Evolutionary conservation across 2,329 filamentous ascomycete genomes (phyloP).

Genomic region (Cladosporium sp.): DNA sequence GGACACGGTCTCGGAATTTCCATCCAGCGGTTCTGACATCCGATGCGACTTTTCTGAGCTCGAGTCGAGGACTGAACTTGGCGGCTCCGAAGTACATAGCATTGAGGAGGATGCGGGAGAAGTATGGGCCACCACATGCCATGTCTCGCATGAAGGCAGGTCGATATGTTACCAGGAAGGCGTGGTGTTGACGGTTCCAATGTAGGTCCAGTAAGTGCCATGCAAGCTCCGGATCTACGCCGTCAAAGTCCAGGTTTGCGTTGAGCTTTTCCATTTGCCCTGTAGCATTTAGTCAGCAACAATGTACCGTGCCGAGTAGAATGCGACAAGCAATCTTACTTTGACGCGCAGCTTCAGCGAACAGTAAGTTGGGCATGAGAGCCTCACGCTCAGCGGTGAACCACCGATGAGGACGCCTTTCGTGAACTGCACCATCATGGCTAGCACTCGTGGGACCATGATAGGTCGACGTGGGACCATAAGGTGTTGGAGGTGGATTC

Average conservation of each 20-base stretch:
- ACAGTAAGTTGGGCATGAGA: constrained; percentile 35
- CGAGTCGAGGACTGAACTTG: constrained; percentile 7
- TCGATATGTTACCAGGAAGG: constrained; percentile 20
- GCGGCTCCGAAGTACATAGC: constrained; percentile 7
- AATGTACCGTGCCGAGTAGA: background rate
- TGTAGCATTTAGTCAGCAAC: background rate
- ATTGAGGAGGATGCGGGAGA: constrained; percentile 5
- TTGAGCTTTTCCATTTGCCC: constrained; percentile 11
- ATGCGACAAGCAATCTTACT: background rate
- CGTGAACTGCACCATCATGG: constrained; percentile 7
- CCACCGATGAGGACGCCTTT: constrained; percentile 4
- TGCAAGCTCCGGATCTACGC: constrained; percentile 48
- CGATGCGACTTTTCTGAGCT: constrained; percentile 3
- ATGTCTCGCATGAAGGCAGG: constrained; percentile 23
- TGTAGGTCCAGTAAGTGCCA: constrained; percentile 49
- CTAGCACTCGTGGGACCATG: constrained; percentile 11
- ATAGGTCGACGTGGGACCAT: constrained; percentile 5
- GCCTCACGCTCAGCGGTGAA: constrained; percentile 8
- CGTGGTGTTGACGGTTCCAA: constrained; percentile 23
- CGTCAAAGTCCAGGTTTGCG: constrained; percentile 48
- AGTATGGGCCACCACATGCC: constrained; percentile 8
- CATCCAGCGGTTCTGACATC: constrained; percentile 7
- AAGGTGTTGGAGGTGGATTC: constrained; percentile 1
- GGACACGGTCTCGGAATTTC: constrained; percentile 3
- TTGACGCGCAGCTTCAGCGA: constrained; percentile 4